These are phyloP conservation scores for Aspergillus fijiensis DNA, from an alignment of 2,329 filamentous ascomycete genomes.

Conservation along the genomic window DNA sequence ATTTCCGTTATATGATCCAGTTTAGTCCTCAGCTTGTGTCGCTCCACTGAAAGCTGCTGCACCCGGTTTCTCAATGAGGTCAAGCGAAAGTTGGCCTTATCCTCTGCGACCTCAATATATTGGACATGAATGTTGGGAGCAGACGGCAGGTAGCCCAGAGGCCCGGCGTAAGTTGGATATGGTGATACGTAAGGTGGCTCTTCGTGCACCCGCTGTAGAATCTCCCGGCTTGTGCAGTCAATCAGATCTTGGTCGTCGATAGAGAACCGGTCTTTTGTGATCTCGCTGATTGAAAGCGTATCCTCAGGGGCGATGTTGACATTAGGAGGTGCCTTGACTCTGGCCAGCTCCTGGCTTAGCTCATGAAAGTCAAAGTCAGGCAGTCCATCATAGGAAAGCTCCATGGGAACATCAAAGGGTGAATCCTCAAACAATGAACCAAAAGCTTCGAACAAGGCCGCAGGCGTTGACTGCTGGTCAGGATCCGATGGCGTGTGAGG, in stretches of 20 bases:
- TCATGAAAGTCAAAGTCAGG: neutral
- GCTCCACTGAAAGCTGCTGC: conserved; percentile 28
- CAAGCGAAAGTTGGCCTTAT: conserved; percentile 25
- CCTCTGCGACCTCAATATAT: conserved; percentile 26
- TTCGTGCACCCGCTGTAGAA: conserved; percentile 20
- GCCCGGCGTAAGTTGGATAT: conserved; percentile 28
- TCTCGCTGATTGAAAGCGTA: conserved; percentile 17
- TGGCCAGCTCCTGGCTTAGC: neutral
- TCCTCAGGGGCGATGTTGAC: neutral
- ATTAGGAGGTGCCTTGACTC: neutral
- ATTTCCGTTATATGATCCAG: conserved; percentile 22
- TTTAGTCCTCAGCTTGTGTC: conserved; percentile 29
- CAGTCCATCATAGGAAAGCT: conserved; percentile 3
- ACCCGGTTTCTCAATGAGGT: conserved; percentile 23
- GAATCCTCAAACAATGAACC: conserved; percentile 22
- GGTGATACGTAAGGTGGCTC: conserved; percentile 31
- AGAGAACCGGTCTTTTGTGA: conserved; percentile 25
- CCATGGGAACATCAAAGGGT: conserved; percentile 10
- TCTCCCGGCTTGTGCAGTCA: conserved; percentile 24
- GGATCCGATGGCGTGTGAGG: conserved; percentile 18
- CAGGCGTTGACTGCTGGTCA: conserved; percentile 17
- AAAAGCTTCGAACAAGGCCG: conserved; percentile 22
- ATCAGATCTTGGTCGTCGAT: conserved; percentile 24
- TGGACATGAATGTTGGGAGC: conserved; percentile 30
- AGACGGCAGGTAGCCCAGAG: conserved; percentile 32